Percentiles rank a stretch among this genome's conserved stretches.
These are phyloP conservation scores for Curvularia sp. DNA, from an alignment of 2,329 filamentous ascomycete species.

Conservation along the genomic window DNA sequence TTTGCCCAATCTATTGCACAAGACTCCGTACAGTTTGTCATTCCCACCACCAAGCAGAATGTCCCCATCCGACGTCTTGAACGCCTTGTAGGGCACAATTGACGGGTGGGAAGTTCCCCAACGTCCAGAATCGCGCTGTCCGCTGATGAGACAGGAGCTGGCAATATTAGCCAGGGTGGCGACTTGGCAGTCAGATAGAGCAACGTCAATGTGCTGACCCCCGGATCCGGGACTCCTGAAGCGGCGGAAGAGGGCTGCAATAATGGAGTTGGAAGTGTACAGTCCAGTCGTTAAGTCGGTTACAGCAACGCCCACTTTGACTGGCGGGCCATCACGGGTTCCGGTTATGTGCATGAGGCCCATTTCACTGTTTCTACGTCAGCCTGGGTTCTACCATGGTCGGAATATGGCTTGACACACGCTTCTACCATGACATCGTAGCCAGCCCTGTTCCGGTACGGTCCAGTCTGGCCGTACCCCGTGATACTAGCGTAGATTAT, in stretches of 20 bases:
- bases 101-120: conserved; percentile 99
- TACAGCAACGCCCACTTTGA: conserved; percentile 96
- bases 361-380: conserved; percentile 67
- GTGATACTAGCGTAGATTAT: conserved; percentile 97
- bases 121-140: conserved; percentile 82
- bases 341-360: conserved; percentile 99
- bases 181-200: conserved; percentile 92
- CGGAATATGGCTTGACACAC: conserved; percentile 34
- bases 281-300: conserved; percentile 94
- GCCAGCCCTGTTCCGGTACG: conserved; percentile 83
- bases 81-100: conserved; percentile 94
- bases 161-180: conserved; percentile 95
- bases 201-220: conserved; percentile 92
- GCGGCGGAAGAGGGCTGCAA: conserved; percentile 86
- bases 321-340: conserved; percentile 82
- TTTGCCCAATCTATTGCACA: conserved; percentile 64
- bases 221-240: conserved; percentile 68
- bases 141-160: conserved; percentile 87
- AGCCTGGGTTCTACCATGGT: conserved; percentile 5
- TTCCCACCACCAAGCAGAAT: conserved; percentile 70
- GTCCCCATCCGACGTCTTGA: conserved; percentile 68
- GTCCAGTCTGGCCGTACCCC: conserved; percentile 94
- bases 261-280: conserved; percentile 93
- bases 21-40: conserved; percentile 66
- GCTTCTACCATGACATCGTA: conserved; percentile 99